Base-by-base conservation (phyloP, 257 asterid species). In the Hygrophila difformis region DNA sequence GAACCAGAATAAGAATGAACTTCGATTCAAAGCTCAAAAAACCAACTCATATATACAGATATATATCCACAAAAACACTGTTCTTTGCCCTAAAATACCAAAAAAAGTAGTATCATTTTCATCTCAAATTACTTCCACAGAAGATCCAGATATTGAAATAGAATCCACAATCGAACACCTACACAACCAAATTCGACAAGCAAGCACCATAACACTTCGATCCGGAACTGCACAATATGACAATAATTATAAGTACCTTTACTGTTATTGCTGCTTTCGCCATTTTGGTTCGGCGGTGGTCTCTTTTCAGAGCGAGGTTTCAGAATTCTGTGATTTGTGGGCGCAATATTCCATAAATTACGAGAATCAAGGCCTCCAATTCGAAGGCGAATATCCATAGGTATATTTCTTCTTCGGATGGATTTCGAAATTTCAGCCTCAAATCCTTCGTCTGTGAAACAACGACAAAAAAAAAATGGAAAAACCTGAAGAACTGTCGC, bases 321-420 rank as follows among this genome's bases (percentile, higher is more conserved):
- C 47, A 70, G 67, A 45, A 53, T 28, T 40, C 16, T 59, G 12
- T 55, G 66, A 51, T 53, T 63, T 17, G 7, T 61, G 8, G 77
- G 61, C 15, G 52, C 17, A 35, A 13, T 15, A 47, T 55, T 57
- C 70, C 67, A 49, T 13, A 37, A 39, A 13, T 47, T 35, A 5
- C 31, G 69, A 10, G 79, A 64, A 49, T 47, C 51, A 48, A 70
- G 38, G 53, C 56, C 49, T 49, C 65, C 77, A 62, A 61, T 59
- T 44, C 71, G 67, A 40, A 68, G 60, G 13, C 75, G 70, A 55
- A 74, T 65, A 68, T 74, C 80, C 87, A 78, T 74, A 18, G 61
- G 62, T 41, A 5, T 51, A 21, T 41, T 61, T 49, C 9, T 16
- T 4, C 21, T 44, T 21, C 24, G 40, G 42, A 28, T 43, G 41